Conservation (phyloP, 2,329 filamentous ascomycete genomes). For the Calonectria leucothoes region DNA sequence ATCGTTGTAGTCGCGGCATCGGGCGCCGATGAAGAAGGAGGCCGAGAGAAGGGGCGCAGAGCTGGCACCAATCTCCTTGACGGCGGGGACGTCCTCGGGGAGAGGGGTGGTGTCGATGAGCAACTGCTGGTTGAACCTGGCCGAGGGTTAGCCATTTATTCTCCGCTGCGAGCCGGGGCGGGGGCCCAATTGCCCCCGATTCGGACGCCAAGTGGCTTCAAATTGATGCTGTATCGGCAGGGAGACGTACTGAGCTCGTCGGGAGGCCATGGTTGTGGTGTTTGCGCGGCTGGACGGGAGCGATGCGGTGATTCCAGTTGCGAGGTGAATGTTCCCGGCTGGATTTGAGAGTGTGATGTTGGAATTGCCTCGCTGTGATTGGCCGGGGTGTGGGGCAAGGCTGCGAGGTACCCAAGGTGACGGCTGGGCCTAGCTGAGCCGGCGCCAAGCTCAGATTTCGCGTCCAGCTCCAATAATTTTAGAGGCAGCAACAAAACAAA, state of each 20-base stretch:
- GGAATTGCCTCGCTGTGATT: conserved; percentile 54
- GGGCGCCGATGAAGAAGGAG: conserved; percentile 95
- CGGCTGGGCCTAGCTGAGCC: conserved; percentile 7
- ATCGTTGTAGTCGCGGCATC: conserved; percentile 96
- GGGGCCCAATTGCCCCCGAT: conserved; percentile 36
- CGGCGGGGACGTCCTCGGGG: conserved; percentile 89
- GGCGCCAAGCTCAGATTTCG: conserved; percentile 41
- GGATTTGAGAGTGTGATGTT: conserved; percentile 53
- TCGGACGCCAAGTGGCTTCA: not conserved
- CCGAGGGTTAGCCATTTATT: conserved; percentile 40
- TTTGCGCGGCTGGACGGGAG: conserved; percentile 43
- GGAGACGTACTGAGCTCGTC: conserved; percentile 55
- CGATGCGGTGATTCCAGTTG: conserved; percentile 43
- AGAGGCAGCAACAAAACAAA: conserved; percentile 38
- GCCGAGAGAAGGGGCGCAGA: conserved; percentile 93
- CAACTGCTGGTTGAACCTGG: conserved; percentile 92
- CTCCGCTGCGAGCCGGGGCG: conserved; percentile 18
- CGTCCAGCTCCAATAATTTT: conserved; percentile 45
- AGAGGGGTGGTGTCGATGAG: conserved; percentile 97
- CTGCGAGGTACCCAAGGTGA: conserved; percentile 29
- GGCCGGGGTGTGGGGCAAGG: conserved; percentile 46
- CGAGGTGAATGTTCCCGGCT: conserved; percentile 43
- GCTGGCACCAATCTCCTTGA: conserved; percentile 92
- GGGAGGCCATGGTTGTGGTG: conserved; percentile 53
- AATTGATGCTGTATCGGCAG: not conserved